phyloP scores from a whole-genome alignment of 257 asterid species.

The Nicotiana knightiana region DNA sequence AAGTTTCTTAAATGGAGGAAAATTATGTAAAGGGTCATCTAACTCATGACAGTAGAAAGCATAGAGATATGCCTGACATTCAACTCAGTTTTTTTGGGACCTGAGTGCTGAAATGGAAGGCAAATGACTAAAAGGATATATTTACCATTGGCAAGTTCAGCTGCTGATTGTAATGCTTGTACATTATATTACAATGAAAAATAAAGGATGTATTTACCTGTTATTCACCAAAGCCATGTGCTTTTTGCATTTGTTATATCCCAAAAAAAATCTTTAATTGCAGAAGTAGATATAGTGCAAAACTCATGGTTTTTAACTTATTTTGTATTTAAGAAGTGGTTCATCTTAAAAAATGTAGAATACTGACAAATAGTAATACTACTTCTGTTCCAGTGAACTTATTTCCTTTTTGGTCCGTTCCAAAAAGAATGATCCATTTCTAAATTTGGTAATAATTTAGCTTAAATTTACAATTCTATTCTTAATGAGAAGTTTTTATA shows the following conservation, averaged over 20 bases:
- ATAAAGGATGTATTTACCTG: not conserved
- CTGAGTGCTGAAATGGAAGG: constrained; percentile 7
- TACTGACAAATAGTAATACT: not conserved
- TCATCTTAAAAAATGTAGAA: no score
- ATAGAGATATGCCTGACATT: constrained; percentile 3
- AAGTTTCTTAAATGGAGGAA: not conserved
- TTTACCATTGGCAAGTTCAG: not conserved
- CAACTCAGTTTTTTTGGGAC: constrained; percentile 26
- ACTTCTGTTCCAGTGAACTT: no score
- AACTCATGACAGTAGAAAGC: not conserved
- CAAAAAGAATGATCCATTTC: no score
- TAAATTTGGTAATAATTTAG: no score
- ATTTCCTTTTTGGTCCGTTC: no score
- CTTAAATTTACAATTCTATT: no score
- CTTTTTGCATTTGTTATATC: not conserved
- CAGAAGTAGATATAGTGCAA: not conserved
- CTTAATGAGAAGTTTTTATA: no score
- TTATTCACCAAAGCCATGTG: not conserved
- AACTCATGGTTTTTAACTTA: not conserved
- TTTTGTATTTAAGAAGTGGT: not conserved
- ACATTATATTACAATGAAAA: not conserved
- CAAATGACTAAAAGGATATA: not conserved
- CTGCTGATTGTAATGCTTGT: not conserved
- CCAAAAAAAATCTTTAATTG: not conserved
- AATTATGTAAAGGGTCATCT: not conserved